Base-by-base conservation (phyloP, 225 moss, liverwort and hornwort genomes). In the Antitrichia curtipendula region DNA sequence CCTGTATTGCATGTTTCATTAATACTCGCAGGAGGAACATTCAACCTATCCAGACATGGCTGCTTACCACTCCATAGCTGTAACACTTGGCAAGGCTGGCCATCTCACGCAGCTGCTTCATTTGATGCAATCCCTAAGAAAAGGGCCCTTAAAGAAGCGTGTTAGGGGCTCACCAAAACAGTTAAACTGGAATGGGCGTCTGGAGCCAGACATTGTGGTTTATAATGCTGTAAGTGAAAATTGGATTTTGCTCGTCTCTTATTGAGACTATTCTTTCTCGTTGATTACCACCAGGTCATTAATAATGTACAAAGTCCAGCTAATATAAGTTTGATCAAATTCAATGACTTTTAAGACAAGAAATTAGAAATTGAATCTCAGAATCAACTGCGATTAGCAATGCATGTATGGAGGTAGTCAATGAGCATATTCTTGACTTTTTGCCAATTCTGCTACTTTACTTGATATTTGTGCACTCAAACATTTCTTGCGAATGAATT, bases 1-100 rank as follows among this genome's bases (percentile, higher is more conserved):
- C 63, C 14, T 81, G 77, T 77, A 43, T 50, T 65, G 63, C 81
- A 40, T 56, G 40, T 81, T 34, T 64, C 36, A 54, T 56, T 45
- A 49, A 23, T 87, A 62, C 63, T 89, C 40, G 77, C 70, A 63
- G 99, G 97, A 99, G 86, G 87, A 94, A 72, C 90, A 90, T 65
- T 93, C 89, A 58, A 94, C 96, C 53, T 99, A 97, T 89, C 99
- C 99, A 87, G 97, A 99, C 81, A 93, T 99, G 95, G 93, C 97
- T 88, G 97, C 97, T 23, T 99, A 99, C 89, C 99, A 92, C 82
- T 88, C 92, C 80, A 84, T 99, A 85, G 94, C 97, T 50, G 94
- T 96, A 36, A 96, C 96, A 28, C 92, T 99, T 43, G 99, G 99
- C 78, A 94, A 96, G 91, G 92, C 96, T 90, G 99, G 97, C 81